These are phyloP conservation scores for Crucihimalaya himalaica DNA, from an alignment of 345 rosid species.

Conservation along the genomic window DNA sequence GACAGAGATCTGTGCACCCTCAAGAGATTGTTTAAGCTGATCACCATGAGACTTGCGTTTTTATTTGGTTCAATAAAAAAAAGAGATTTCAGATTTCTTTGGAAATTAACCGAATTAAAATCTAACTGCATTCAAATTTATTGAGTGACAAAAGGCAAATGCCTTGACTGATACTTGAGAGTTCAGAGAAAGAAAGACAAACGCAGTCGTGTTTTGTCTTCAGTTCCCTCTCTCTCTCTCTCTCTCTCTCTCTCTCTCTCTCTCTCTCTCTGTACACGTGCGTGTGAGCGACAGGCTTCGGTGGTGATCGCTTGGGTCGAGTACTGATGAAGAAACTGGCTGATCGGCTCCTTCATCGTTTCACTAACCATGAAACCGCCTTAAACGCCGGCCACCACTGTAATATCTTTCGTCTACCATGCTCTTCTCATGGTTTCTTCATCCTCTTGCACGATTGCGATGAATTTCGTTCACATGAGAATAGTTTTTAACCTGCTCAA, in stretches of 20 bases:
- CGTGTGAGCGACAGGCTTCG: neutral
- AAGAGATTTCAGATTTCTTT: conserved; percentile 3
- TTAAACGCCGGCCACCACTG: conserved; percentile 36
- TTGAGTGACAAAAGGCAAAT: neutral
- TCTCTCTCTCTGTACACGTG: neutral
- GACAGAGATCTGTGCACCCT: conserved; percentile 22
- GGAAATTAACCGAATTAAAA: neutral
- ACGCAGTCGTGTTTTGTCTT: too few relatives aligned
- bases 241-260: neutral
- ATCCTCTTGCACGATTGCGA: conserved; percentile 4
- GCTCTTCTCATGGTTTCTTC: conserved; percentile 5
- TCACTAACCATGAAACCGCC: conserved; percentile 34
- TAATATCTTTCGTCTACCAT: neutral
- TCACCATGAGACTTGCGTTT: conserved; percentile 22
- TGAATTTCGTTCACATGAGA: neutral
- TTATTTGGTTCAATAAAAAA: conserved; percentile 23
- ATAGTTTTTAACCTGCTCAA: neutral
- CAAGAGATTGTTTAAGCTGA: conserved; percentile 21
- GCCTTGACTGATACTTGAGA: neutral
- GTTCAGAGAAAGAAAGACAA: neutral
- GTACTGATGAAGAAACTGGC: conserved; percentile 47
- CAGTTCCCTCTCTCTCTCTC: too few relatives aligned
- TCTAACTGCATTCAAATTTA: neutral
- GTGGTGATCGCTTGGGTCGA: conserved; percentile 27
- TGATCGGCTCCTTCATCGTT: conserved; percentile 43